Percentiles rank a stretch among this genome's conserved stretches.
Conservation (phyloP, 106 monocot genomes). For the Alisma plantagoaquatica region DNA sequence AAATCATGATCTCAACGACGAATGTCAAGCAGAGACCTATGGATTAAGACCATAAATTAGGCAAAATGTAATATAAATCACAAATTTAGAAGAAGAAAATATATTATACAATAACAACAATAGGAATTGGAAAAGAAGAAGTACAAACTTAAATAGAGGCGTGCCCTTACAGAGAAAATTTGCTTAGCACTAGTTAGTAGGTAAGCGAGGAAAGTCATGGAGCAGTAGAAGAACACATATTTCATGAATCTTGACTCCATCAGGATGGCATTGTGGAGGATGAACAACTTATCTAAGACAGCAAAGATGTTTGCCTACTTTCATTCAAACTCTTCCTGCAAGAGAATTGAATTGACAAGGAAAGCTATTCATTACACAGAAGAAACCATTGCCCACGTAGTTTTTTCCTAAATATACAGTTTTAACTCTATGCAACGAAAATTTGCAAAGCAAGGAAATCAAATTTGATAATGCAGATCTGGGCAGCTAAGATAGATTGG, state of each 20-base stretch:
- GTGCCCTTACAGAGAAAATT: constrained; percentile 52
- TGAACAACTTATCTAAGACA: constrained; percentile 70
- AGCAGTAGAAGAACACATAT: constrained; percentile 72
- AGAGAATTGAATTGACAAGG: too few species aligned
- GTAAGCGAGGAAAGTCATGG: constrained; percentile 56
- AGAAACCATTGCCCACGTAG: too few species aligned
- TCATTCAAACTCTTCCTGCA: constrained; percentile 73
- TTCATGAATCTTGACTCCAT: constrained; percentile 85
- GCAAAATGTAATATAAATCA: not conserved
- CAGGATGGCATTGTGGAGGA: constrained; percentile 63
- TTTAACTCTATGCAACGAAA: too few species aligned
- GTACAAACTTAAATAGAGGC: constrained; percentile 58
- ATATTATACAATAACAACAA: too few species aligned
- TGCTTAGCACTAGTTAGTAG: constrained; percentile 92
- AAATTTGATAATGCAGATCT: constrained; percentile 36
- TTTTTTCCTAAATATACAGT: too few species aligned
- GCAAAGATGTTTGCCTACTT: constrained; percentile 76
- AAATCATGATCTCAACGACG: constrained; percentile 31
- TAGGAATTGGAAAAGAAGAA: not conserved
- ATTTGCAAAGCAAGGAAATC: not conserved
- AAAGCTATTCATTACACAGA: too few species aligned
- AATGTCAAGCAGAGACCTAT: constrained; percentile 60
- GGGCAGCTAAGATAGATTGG: constrained; percentile 69
- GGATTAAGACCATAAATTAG: not conserved
- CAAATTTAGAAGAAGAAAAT: too few species aligned